Base-by-base conservation (phyloP, 306 rosid species). In the Acacia melanoxylon region DNA sequence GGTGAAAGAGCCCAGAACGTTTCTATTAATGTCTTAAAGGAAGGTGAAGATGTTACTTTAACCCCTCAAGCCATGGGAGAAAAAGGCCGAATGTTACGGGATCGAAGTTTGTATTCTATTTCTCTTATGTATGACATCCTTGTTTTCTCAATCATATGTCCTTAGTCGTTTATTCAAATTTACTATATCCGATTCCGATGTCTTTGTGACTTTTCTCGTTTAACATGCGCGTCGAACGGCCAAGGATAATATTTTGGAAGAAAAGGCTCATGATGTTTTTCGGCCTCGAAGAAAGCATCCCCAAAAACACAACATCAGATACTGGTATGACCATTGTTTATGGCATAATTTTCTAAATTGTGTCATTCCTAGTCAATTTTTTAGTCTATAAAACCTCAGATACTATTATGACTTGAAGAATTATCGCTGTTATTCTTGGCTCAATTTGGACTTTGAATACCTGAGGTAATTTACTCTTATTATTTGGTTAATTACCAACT, bases 41-140 rank as follows among this genome's bases (percentile, higher is more conserved):
- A 44, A 56, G 69, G 22, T 56, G 37, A 75, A 37, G 49, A 75
- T 35, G 69, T 58, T 75, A 40, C 33, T 41, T 16, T 69, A n/a
- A 74, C 8, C 25, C 33, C 41, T 58, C 69, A n/a, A n/a, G 1
- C 68, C 4, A 24, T 6, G 15, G 79, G 40, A 56, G 44, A 1
- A 31, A 48, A 29, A 63, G 72, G 3, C 37, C 45, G 71, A 77
- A 77, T 63, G 8, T 45, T 31, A 45, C 81, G 45, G 73, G 61
- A 13, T 63, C 73, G 71, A 77, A 44, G 81, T 65, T 15, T 29
- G 71, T 27, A 29, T 29, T 49, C 19, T 22, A 6, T 70, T 70
- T 29, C 15, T 72, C 51, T 24, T 15, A 16, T 45, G 14, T 45
- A 45, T 52, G 13, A 6, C 37, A 46, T 71, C 15, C 11, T 46